A percentile compares a stretch with the other conserved stretches of the same genome.
Conservation (phyloP, 208 protist genomes). For the Porcisia hertigi region DNA sequence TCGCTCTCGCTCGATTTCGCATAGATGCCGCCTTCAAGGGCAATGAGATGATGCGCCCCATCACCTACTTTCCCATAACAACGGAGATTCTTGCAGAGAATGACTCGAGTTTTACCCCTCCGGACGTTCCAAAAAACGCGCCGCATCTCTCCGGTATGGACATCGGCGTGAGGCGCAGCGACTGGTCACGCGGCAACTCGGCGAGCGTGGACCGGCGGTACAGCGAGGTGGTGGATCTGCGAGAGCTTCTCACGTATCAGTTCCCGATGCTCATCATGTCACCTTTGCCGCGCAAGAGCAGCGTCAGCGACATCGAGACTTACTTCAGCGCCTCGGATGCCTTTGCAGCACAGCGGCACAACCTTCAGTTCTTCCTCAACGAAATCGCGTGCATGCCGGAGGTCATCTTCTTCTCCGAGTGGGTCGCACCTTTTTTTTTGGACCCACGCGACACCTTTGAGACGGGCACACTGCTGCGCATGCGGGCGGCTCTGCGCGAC, state of each 20-base stretch:
- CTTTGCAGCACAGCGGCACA: constrained; percentile 53
- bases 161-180: constrained; percentile 47
- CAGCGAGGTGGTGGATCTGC: constrained; percentile 78
- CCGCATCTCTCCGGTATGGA: constrained; percentile 48
- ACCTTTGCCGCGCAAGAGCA: constrained; percentile 76
- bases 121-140: constrained; percentile 47
- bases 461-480: constrained; percentile 43
- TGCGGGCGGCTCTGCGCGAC: constrained; percentile 43
- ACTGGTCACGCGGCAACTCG: constrained; percentile 53
- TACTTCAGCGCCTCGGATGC: constrained; percentile 60
- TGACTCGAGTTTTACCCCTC: constrained; percentile 36
- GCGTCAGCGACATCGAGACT: constrained; percentile 66
- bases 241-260: constrained; percentile 66
- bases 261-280: constrained; percentile 78
- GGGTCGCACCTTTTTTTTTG: constrained; percentile 75
- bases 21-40: constrained; percentile 53
- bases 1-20: constrained; percentile 44
- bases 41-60: constrained; percentile 54
- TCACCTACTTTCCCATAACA: constrained; percentile 79
- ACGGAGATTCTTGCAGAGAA: constrained; percentile 54
- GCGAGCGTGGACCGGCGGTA: constrained; percentile 77
- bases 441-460: constrained; percentile 76
- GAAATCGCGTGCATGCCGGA: constrained; percentile 73
- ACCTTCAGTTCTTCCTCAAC: constrained; percentile 71
- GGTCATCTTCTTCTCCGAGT: constrained; percentile 77